phyloP scores from a whole-genome alignment of 1,284 basidiomycete genomes.

The Pseudomicrostroma phylloplanum region DNA sequence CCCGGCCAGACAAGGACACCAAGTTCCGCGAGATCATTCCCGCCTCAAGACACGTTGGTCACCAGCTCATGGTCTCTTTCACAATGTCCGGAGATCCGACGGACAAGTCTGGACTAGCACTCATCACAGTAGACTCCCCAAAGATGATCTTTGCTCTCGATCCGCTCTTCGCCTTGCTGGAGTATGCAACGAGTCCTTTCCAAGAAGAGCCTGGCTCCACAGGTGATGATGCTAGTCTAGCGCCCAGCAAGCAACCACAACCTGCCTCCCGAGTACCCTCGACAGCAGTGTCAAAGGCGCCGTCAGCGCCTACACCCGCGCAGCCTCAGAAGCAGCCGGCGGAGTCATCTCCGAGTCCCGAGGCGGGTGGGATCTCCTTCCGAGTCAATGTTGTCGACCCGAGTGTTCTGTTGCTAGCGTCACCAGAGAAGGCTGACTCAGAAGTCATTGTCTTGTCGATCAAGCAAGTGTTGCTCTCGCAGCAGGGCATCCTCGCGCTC shows the following conservation, averaged over 20 bases:
- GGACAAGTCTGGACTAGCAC: slow-evolving; percentile 63
- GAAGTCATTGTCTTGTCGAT: slow-evolving; percentile 83
- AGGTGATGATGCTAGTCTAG: background rate
- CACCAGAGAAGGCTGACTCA: slow-evolving; percentile 71
- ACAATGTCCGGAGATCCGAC: slow-evolving; percentile 61
- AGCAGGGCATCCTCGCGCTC: slow-evolving; percentile 82
- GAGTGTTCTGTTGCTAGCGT: slow-evolving; percentile 80
- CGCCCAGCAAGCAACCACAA: no score
- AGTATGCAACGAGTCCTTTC: slow-evolving; percentile 73
- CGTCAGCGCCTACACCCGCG: background rate
- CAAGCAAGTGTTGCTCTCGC: slow-evolving; percentile 79
- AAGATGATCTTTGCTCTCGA: slow-evolving; percentile 89
- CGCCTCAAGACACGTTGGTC: slow-evolving; percentile 76
- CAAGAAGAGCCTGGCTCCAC: slow-evolving; percentile 6
- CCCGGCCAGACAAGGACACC: slow-evolving; percentile 65
- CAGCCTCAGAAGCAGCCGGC: background rate
- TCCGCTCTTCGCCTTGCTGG: slow-evolving; percentile 78
- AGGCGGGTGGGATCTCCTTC: slow-evolving; percentile 55
- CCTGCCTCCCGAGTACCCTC: background rate
- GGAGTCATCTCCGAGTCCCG: background rate
- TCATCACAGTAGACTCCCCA: slow-evolving; percentile 87
- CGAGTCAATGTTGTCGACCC: slow-evolving; percentile 87
- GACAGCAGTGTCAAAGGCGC: background rate
- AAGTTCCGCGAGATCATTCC: slow-evolving; percentile 94
- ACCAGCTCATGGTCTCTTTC: slow-evolving; percentile 92